phyloP scores from a whole-genome alignment of 257 asterid species.

The Solanum sparsipilum region DNA sequence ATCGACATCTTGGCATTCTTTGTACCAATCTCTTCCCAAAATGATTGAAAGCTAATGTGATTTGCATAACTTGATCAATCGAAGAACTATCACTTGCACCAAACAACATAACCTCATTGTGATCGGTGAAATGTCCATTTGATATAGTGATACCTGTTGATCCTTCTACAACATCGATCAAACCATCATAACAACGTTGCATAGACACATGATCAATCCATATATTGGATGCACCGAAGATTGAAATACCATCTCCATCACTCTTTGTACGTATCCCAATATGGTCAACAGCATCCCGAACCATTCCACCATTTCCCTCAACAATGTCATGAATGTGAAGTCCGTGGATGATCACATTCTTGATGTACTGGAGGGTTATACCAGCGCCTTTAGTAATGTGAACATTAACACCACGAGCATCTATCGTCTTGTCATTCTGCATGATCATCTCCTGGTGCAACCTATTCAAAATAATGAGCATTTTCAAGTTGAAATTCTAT shows the following conservation, averaged over 20 bases:
- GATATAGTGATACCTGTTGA: constrained; percentile 55
- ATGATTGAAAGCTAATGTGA: constrained; percentile 61
- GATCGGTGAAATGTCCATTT: constrained; percentile 56
- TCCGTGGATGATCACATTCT: constrained; percentile 50
- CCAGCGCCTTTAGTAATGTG: constrained; percentile 51
- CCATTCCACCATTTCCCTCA: constrained; percentile 31
- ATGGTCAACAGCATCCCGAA: constrained; percentile 42
- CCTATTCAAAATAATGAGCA: neutral
- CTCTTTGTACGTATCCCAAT: constrained; percentile 30
- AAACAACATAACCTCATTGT: constrained; percentile 46
- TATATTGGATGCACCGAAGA: constrained; percentile 37
- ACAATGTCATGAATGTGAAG: constrained; percentile 28
- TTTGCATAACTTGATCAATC: constrained; percentile 40
- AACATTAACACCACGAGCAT: constrained; percentile 47
- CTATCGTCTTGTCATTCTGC: constrained; percentile 55
- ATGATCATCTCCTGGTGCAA: constrained; percentile 45
- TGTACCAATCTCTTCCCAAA: constrained; percentile 65
- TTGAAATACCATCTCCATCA: constrained; percentile 61
- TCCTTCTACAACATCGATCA: constrained; percentile 38
- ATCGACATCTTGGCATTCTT: constrained; percentile 62
- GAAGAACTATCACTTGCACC: constrained; percentile 42
- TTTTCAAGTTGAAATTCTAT: neutral
- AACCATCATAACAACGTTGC: constrained; percentile 33
- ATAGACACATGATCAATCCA: constrained; percentile 71
- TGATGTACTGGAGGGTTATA: constrained; percentile 29